A percentile compares a stretch with the other conserved stretches of the same genome.
These are phyloP conservation scores for Casaregolazyma suthepensis DNA, from an alignment of 1,139 yeast species.

Conservation along the genomic window DNA sequence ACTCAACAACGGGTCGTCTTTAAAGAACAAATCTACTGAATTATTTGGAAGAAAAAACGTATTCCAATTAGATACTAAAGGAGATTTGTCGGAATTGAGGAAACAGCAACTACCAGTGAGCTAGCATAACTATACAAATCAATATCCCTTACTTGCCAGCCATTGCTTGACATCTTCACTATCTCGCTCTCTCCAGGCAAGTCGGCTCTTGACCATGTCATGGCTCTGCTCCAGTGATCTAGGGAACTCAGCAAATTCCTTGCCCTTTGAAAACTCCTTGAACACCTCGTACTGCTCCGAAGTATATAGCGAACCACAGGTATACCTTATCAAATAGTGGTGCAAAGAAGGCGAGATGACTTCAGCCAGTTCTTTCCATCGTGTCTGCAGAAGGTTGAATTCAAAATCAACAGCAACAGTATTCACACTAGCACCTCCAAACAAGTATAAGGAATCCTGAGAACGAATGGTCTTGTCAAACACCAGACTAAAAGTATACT, in stretches of 20 bases:
- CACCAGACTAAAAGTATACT: slow-evolving; percentile 54
- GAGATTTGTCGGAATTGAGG: not conserved
- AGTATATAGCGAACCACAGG: slow-evolving; percentile 45
- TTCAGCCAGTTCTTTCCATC: slow-evolving; percentile 46
- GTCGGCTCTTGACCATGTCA: slow-evolving; percentile 26
- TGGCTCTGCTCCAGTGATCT: slow-evolving; percentile 30
- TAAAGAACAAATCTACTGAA: slow-evolving; percentile 37
- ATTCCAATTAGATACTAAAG: slow-evolving; percentile 4
- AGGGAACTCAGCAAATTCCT: slow-evolving; percentile 43
- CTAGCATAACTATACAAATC: not conserved
- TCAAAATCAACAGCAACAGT: slow-evolving; percentile 56
- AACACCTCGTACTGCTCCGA: slow-evolving; percentile 42
- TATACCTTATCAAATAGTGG: slow-evolving; percentile 48
- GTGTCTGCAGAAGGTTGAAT: slow-evolving; percentile 51
- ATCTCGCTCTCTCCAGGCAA: slow-evolving; percentile 31
- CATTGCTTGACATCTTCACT: slow-evolving; percentile 30
- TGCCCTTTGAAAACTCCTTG: slow-evolving; percentile 45
- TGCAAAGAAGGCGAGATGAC: slow-evolving; percentile 52
- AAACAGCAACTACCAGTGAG: not conserved
- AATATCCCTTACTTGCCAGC: slow-evolving; percentile 15
- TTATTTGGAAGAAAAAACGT: slow-evolving; percentile 33
- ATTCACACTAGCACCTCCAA: slow-evolving; percentile 62
- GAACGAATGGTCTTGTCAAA: slow-evolving; percentile 64
- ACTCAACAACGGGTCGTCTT: slow-evolving; percentile 31
- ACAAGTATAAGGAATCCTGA: slow-evolving; percentile 71